Evolutionary conservation across 441 rosid genomes (phyloP), one percentile per base, ranked within the genome.

Genomic region (Aquilaria agallochum): DNA sequence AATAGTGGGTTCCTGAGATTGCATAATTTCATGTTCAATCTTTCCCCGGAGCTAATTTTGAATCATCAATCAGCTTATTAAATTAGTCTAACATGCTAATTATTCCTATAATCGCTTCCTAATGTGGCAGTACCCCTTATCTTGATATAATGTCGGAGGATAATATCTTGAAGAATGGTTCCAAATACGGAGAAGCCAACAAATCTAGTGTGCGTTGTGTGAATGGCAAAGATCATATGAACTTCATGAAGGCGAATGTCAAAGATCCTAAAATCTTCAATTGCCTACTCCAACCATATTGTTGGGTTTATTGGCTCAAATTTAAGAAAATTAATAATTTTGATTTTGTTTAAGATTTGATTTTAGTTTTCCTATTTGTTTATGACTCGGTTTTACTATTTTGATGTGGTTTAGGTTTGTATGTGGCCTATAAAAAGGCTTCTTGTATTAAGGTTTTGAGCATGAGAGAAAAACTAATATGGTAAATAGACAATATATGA

Each of bases 251-350:
- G 55, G 76, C 60, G 68, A 70, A 64, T 15, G 74, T 66, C 14
- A 62, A 65, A 62, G 93, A 84, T 84, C 88, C 78, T 14, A 93
- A 84, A 74, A 68, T 83, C 63, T 76, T 87, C 68, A 59, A 89
- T 64, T 90, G 96, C 71, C 73, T 85, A 81, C 85, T 94, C 73
- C 98, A 94, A 52, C 93, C 98, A 20, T 20, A 20, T 20, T 20
- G 27, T 20, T 20, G 27, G 27, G 27, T 20, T 20, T 20, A 20
- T 20, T 20, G 27, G 27, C 27, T 20, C 1, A 20, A 20, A 20
- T 20, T 20, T 20, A 20, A 20, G 27, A 20, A 0, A 20, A 20
- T 20, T 20, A 20, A 20, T 1, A 20, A 20, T 20, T 20, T 20
- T 20, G 27, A 20, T 20, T 20, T 20, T 20, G 27, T 20, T 20